Evolutionary conservation across 2,329 filamentous ascomycete genomes (phyloP), one percentile per base, ranked within the genome.

Genomic region (Harringtonia lauricola): DNA sequence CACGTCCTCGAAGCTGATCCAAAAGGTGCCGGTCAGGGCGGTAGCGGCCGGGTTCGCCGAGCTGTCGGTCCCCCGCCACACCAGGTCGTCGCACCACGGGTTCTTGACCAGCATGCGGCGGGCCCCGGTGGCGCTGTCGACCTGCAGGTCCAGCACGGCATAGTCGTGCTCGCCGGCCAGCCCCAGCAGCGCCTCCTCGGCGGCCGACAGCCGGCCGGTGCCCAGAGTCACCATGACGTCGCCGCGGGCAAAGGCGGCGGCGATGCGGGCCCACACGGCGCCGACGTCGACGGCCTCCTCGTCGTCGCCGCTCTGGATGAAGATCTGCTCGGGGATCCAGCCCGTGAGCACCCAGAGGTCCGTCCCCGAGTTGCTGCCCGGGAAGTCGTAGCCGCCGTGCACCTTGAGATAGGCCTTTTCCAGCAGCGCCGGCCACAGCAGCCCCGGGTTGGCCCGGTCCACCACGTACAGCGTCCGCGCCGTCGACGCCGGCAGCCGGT

Each of bases 331-430:
- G 0, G 92, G 92, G 40, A 98, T 88, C 92, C 92, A 98, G 26
- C 92, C 90, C 0, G 85, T 94, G 43, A 98, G 64, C 2, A 94
- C 83, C 78, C 86, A 94, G 4, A 98, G 65, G 61, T 98, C 92
- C 3, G 90, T 96, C 12, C 87, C 89, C 1, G 90, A 96, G 59
- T 96, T 96, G 56, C 92, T 96, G 8, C 92, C 92, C 0, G 92
- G 90, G 52, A 98, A 98, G 57, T 98, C 89, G 59, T 98, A 98
- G 29, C 92, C 92, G 24, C 92, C 92, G 44, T 90, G 78, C 12
- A 96, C 79, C 65, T 96, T 98, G 2, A 98, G 68, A 54, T 98
- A 98, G 0, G 92, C 92, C 58, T 98, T 98, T 59, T 98, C 92
- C 15, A 96, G 67, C 5, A 98, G 70, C 2, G 90, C 88, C 7